Base-by-base conservation (phyloP, 805 yeast genomes). In the Suhomyces faveliae region DNA sequence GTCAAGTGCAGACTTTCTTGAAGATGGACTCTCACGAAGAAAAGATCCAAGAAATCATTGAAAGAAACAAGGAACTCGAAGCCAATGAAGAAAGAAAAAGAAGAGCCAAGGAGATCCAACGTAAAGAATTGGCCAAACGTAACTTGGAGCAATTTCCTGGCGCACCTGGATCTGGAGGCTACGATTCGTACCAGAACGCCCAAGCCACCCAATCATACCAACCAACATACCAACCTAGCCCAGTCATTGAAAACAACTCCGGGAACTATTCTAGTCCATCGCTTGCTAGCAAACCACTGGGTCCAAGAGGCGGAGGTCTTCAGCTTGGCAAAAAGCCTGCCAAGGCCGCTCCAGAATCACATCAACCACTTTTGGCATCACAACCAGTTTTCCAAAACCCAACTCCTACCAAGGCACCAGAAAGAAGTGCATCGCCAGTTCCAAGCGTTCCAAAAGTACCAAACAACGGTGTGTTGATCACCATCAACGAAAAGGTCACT, bases 11-110 rank as follows among this genome's bases (percentile, higher is more conserved):
- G 66, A 88, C 95, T 10, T 92, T 88, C 70, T 75, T 94, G 73
- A 92, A 89, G 64, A 92, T 94, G 98, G 98, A 94, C 70, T 87
- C 96, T 35, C 97, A 94, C 66, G 99, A 94, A 71, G 99, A 94
- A 72, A 92, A 89, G 76, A 92, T 95, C 63, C 98, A 94, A 75
- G 97, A 94, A 66, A 91, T 94, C 65, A 94, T 94, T 60, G 98
- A 89, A 71, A 84, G 91, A 67, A 94, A 94, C 75, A 94, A 94
- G 72, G 99, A 94, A 71, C 73, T 88, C 60, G 99, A 92, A 69
- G 99, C 99, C 35, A 84, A 89, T 47, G 99, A 94, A 71, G 97
- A 92, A 70, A 85, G 98, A 70, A 92, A 92, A 73, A 87, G 95
- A 70, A 84, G 89, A 65, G 97, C 98, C 43, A 89, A 87, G 67